A percentile compares a stretch with the other conserved stretches of the same genome.
Conservation (phyloP, 805 yeast genomes). For the Saccharomycopsis javanensis region DNA sequence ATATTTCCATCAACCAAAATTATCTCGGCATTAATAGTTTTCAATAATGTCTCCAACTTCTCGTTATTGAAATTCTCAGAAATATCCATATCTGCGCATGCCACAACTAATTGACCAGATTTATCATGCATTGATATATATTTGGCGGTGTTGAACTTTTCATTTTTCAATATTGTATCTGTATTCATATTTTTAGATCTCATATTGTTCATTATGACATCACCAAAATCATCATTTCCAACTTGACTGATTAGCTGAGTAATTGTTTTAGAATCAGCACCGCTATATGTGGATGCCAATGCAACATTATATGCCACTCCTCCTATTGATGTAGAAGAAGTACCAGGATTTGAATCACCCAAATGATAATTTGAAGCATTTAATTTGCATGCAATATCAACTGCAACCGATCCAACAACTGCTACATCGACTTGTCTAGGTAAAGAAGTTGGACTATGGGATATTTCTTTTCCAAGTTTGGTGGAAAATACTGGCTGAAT, state of each 20-base stretch:
- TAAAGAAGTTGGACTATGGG: not conserved
- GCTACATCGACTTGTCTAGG: constrained; percentile 25
- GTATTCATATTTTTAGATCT: constrained; percentile 20
- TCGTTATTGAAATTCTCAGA: constrained; percentile 39
- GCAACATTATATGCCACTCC: constrained; percentile 83
- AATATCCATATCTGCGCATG: constrained; percentile 80
- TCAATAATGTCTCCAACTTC: constrained; percentile 35
- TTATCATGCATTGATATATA: constrained; percentile 59
- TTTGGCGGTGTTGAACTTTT: constrained; percentile 45
- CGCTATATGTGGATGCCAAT: constrained; percentile 40
- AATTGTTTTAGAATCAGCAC: constrained; percentile 22
- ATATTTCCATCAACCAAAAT: constrained; percentile 66
- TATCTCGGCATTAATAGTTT: constrained; percentile 33
- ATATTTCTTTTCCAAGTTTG: not conserved
- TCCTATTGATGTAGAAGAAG: constrained; percentile 48
- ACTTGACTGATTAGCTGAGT: constrained; percentile 46
- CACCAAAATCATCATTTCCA: constrained; percentile 51
- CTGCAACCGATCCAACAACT: constrained; percentile 67
- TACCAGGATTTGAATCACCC: constrained; percentile 70
- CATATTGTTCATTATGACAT: constrained; percentile 15
- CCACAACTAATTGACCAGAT: constrained; percentile 57
- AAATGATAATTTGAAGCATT: constrained; percentile 25
- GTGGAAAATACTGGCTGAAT: not conserved
- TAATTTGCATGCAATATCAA: constrained; percentile 56
- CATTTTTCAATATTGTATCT: constrained; percentile 32